A percentile compares a stretch with the other conserved stretches of the same genome.
Evolutionary conservation across 257 asterid genomes (phyloP).

Genomic region (Linderniella brevidens): DNA sequence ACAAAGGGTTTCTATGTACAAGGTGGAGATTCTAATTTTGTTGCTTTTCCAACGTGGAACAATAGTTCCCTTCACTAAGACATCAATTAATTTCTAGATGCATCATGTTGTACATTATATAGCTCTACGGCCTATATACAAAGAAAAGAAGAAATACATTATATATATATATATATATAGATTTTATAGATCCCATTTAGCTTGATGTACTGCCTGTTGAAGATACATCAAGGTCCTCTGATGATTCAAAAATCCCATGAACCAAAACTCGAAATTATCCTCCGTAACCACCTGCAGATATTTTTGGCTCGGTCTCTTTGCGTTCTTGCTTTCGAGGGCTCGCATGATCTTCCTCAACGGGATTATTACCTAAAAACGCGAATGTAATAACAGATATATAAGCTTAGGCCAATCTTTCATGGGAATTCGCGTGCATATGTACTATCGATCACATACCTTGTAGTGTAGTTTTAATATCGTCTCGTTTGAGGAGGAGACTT

Average conservation of each 20-base stretch:
- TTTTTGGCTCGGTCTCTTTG: slow-evolving; percentile 19
- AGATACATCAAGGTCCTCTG: slow-evolving; percentile 18
- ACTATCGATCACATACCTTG: slow-evolving; percentile 13
- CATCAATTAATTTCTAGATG: too few relatives aligned
- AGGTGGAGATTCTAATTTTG: too few relatives aligned
- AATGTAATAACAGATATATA: too few relatives aligned
- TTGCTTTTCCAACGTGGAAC: too few relatives aligned
- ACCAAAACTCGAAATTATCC: slow-evolving; percentile 37
- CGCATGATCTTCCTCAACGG: slow-evolving; percentile 19
- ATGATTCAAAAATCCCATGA: slow-evolving; percentile 34
- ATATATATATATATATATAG: too few relatives aligned
- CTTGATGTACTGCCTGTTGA: slow-evolving; percentile 17
- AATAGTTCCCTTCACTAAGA: too few relatives aligned
- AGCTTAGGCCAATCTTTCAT: not conserved
- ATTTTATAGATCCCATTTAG: not conserved
- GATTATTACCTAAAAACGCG: slow-evolving; percentile 9
- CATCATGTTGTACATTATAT: too few relatives aligned
- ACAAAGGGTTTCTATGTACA: too few relatives aligned
- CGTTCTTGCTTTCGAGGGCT: slow-evolving; percentile 15
- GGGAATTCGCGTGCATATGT: too few relatives aligned
- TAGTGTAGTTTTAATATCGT: slow-evolving; percentile 16
- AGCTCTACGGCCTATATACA: too few relatives aligned
- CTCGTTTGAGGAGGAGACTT: slow-evolving; percentile 21
- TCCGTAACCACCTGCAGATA: slow-evolving; percentile 22
- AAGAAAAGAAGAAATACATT: too few relatives aligned